Evolutionary conservation across 2,329 filamentous ascomycete species (phyloP), one percentile per base, ranked within the genome.

Genomic region (Talaromyces sp.): DNA sequence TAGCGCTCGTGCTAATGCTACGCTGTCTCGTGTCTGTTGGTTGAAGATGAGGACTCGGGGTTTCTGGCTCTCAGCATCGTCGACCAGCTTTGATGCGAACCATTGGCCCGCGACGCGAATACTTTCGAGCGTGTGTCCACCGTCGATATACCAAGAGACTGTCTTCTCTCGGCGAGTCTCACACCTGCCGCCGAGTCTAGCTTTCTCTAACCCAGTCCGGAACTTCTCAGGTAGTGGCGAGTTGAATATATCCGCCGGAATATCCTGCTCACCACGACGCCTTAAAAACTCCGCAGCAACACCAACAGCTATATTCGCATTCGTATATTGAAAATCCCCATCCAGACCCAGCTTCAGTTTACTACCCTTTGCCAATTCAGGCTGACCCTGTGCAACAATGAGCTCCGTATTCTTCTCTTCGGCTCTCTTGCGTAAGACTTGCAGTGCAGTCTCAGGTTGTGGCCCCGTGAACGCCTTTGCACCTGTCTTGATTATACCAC

Each of bases 101-200:
- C 93, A 97, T 69, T 82, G 83, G 3, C 87, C 91, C 11, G 90
- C 90, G 49, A 91, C 84, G 61, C 87, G 84, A 68, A 97, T 87
- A 70, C 92, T 96, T 70, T 97, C 93, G 24, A 88, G 82, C 0
- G 93, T 97, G 74, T 97, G 93, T 1, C 91, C 93, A 2, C 93
- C 92, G 72, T 97, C 93, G 16, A 97, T 86, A 69, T 90, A 88
- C 92, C 93, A 97, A 16, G 83, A 83, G 10, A 91, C 81, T 33
- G 83, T 81, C 39, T 76, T 74, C 66, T 87, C 84, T 37, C 76
- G 78, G 2, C 91, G 78, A 27, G 85, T 85, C 74, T 97, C 92
- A 71, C 92, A 96, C 16, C 93, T 85, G 0, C 93, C 93, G 16
- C 90, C 85, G 69, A 93, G 85, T 2, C 83, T 85, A 0, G 92